phyloP scores from a whole-genome alignment of 2,329 filamentous ascomycete genomes.

The Elsinoe ampelina region DNA sequence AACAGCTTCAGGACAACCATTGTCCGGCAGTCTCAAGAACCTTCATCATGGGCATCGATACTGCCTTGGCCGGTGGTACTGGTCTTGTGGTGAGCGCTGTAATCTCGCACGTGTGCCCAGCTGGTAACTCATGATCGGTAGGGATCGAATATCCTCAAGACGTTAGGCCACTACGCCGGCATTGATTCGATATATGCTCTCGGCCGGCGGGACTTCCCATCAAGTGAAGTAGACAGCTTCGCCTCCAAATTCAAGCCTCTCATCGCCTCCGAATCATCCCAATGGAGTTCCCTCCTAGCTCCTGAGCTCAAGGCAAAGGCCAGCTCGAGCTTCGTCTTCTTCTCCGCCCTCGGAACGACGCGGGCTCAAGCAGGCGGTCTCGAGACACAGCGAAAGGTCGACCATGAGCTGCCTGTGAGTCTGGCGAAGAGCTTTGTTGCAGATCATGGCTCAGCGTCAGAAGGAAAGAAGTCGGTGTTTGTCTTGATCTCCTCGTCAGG shows the following conservation, averaged over 20 bases:
- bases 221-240: slow-evolving; percentile 31
- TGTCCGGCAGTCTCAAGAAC: no score
- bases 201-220: slow-evolving; percentile 54
- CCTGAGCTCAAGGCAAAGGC: slow-evolving; percentile 46
- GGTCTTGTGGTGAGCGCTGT: slow-evolving; percentile 45
- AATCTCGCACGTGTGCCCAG: not conserved
- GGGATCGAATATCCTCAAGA: slow-evolving; percentile 65
- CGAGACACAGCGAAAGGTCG: slow-evolving; percentile 75
- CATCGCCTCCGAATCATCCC: slow-evolving; percentile 55
- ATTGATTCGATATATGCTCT: slow-evolving; percentile 53
- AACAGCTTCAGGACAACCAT: no score
- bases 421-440: slow-evolving; percentile 47
- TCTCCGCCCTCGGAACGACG: slow-evolving; percentile 75
- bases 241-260: slow-evolving; percentile 52
- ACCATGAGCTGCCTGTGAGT: slow-evolving; percentile 76
- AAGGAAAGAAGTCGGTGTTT: slow-evolving; percentile 62
- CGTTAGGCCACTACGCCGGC: slow-evolving; percentile 46
- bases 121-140: slow-evolving; percentile 21
- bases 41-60: slow-evolving; percentile 10
- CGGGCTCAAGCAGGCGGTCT: slow-evolving; percentile 63
- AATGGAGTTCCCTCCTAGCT: slow-evolving; percentile 44
- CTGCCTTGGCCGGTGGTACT: slow-evolving; percentile 54
- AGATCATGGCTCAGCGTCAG: slow-evolving; percentile 35
- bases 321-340: slow-evolving; percentile 43
- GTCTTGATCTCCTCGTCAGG: slow-evolving; percentile 60